Percentiles rank a stretch among this genome's conserved stretches.
Conservation (phyloP, 768 basidiomycete species). For the Scleroderma bovista region DNA sequence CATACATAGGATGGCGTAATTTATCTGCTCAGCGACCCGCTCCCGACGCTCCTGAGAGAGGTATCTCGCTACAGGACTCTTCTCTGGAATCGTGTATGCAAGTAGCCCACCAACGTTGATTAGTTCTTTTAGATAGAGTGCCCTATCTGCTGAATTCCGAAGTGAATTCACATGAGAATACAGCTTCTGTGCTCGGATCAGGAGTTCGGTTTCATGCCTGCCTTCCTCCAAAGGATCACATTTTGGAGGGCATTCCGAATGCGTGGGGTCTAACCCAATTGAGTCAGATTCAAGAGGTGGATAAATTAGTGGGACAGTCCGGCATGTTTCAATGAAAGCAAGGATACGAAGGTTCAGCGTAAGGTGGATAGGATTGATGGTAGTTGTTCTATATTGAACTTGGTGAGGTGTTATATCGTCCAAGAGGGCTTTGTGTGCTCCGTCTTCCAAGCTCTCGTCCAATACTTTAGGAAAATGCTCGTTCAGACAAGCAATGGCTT, state of each 20-base stretch:
- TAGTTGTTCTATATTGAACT: conserved; percentile 48
- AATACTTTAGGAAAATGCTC: conserved; percentile 74
- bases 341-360: conserved; percentile 82
- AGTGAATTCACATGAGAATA: conserved; percentile 57
- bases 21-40: conserved; percentile 82
- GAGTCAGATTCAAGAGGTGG: conserved; percentile 8
- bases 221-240: conserved; percentile 30
- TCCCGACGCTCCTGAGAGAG: conserved; percentile 72
- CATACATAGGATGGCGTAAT: conserved; percentile 80
- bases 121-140: conserved; percentile 64
- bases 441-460: conserved; percentile 10
- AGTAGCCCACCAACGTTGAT: conserved; percentile 70
- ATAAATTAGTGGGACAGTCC: conserved; percentile 59
- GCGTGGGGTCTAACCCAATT: conserved; percentile 5
- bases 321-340: conserved; percentile 80
- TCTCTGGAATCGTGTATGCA: conserved; percentile 79
- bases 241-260: conserved; percentile 7
- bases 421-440: conserved; percentile 1
- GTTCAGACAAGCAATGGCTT: conserved; percentile 62
- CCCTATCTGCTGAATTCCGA: conserved; percentile 47
- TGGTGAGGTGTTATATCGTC: conserved; percentile 27
- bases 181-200: conserved; percentile 61
- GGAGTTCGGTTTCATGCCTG: conserved; percentile 40
- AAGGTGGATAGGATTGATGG: conserved; percentile 72
- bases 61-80: conserved; percentile 70